Conservation (phyloP, 139 green algal species). For the Picochlorum sp. region DNA sequence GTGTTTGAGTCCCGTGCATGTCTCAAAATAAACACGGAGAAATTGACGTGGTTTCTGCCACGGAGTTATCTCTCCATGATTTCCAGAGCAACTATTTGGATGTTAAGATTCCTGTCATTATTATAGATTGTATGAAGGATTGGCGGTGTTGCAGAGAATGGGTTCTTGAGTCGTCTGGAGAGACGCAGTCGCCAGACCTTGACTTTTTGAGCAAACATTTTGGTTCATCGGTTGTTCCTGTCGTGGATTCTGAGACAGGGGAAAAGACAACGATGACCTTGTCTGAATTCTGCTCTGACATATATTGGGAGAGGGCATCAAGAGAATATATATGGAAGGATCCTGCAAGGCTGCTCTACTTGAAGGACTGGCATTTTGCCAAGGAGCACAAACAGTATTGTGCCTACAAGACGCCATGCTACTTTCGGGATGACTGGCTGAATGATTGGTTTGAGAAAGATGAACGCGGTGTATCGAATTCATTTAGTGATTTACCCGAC, state of each 20-base stretch:
- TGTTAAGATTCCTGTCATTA: constrained; percentile 18
- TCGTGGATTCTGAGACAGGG: constrained; percentile 1
- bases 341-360: constrained; percentile 37
- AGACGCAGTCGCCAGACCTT: neutral
- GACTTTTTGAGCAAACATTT: neutral
- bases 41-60: neutral
- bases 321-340: neutral
- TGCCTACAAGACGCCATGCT: constrained; percentile 54
- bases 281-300: constrained; percentile 39
- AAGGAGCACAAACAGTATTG: neutral
- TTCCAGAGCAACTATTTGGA: constrained; percentile 22
- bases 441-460: constrained; percentile 57
- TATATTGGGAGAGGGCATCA: constrained; percentile 12
- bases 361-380: constrained; percentile 88
- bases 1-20: too few species aligned
- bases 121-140: constrained; percentile 4
- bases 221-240: neutral
- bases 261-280: constrained; percentile 37
- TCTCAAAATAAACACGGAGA: neutral
- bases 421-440: constrained; percentile 81
- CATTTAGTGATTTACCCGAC: neutral
- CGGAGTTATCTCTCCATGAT: neutral
- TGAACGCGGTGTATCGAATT: constrained; percentile 26
- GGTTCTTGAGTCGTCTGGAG: neutral
- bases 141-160: constrained; percentile 13